phyloP scores from a whole-genome alignment of 208 protist genomes.

The Wallacemonas sp. region DNA sequence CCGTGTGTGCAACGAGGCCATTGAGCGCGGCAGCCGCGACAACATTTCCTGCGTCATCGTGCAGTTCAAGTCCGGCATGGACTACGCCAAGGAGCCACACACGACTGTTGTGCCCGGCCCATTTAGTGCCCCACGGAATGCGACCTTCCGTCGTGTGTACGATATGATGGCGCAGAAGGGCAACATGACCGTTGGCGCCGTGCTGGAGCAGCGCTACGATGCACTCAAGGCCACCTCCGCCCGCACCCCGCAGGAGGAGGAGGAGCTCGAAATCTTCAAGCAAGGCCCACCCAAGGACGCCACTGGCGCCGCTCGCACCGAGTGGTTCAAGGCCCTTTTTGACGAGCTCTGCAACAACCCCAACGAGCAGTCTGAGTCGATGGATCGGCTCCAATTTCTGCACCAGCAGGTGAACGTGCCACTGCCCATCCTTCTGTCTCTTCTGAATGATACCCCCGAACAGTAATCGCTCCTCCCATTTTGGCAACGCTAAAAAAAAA shows the following conservation, averaged over 20 bases:
- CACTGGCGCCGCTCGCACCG: constrained; percentile 56
- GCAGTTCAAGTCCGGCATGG: constrained; percentile 78
- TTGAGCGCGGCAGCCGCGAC: constrained; percentile 88
- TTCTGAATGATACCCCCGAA: constrained; percentile 64
- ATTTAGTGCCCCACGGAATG: constrained; percentile 71
- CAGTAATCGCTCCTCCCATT: constrained; percentile 6
- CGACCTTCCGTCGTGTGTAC: constrained; percentile 85
- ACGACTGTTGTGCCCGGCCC: constrained; percentile 74
- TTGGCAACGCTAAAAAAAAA: constrained; percentile 13
- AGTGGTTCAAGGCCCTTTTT: constrained; percentile 72
- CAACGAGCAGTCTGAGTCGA: constrained; percentile 49
- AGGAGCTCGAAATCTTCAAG: constrained; percentile 65
- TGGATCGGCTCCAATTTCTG: constrained; percentile 81
- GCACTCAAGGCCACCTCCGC: constrained; percentile 38
- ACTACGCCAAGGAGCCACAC: constrained; percentile 76
- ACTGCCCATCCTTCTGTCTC: constrained; percentile 73
- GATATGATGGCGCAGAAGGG: constrained; percentile 79
- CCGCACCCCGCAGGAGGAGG: constrained; percentile 41
- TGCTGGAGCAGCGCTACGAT: constrained; percentile 87
- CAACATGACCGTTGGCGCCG: constrained; percentile 55
- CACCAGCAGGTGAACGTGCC: constrained; percentile 87
- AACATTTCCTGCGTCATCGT: constrained; percentile 93
- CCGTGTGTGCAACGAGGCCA: constrained; percentile 86
- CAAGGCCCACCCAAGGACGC: constrained; percentile 40
- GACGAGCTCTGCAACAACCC: constrained; percentile 44